Evolutionary conservation across 148 eudicot genomes (phyloP).

Genomic region (Arctostaphylos glauca): DNA sequence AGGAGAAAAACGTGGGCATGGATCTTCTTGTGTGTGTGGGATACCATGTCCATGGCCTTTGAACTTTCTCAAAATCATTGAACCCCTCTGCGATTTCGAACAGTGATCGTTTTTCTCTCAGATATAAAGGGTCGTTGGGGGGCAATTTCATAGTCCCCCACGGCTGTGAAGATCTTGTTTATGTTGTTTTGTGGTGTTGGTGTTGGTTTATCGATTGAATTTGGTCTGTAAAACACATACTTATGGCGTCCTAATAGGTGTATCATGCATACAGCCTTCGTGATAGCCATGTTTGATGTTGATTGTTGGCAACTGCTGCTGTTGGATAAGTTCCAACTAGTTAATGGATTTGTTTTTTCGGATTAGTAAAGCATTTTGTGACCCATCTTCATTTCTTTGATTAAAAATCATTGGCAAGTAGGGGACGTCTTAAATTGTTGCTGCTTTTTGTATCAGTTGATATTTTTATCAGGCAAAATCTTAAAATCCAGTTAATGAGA

Average conservation of each 20-base stretch:
- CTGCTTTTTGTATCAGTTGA: background rate
- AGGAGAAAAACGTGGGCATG: constrained; percentile 24
- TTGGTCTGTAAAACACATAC: background rate
- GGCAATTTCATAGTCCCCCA: background rate
- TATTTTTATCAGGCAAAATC: background rate
- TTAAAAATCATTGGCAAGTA: background rate
- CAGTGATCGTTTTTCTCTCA: background rate
- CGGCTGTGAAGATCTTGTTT: background rate
- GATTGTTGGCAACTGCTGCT: background rate
- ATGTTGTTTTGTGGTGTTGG: background rate
- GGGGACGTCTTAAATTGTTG: background rate
- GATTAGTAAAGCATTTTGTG: background rate
- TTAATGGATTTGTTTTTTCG: background rate
- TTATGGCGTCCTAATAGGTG: background rate
- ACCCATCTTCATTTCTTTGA: background rate
- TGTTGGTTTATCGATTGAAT: background rate
- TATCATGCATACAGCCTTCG: background rate
- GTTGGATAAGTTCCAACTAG: background rate
- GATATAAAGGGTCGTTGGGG: background rate
- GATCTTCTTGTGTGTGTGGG: constrained; percentile 32
- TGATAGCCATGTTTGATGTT: background rate
- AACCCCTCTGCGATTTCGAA: constrained; percentile 12
- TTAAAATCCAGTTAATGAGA: background rate
- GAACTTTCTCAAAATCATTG: constrained; percentile 17
- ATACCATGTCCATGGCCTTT: constrained; percentile 27